Evolutionary conservation across 139 green algal genomes (phyloP), one percentile per base, ranked within the genome.

Genomic region (Auxenochlorella pyrenoidosa): DNA sequence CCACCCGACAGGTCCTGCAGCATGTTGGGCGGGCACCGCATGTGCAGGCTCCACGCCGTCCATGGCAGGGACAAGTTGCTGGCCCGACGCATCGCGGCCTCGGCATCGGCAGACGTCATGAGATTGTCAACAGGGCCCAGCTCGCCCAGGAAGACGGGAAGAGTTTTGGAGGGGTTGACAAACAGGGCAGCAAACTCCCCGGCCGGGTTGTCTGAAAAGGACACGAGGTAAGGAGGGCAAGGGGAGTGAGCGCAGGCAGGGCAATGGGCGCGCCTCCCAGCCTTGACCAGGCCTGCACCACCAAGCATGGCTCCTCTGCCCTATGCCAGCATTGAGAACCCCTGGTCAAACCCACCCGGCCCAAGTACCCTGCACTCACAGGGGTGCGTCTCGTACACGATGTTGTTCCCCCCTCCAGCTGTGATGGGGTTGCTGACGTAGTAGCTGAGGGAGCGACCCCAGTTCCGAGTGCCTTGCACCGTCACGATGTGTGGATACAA

Each of bases 361-460:
- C 15, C 8, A 24, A 70, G 26, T 70, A 32, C 24, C 18, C 24
- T 28, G 60, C 24, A 28, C 79, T 84, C 79, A 84, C 79, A 84
- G 24, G 59, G 38, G 79, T 84, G 79, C 6, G 79, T 84, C 15
- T 84, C 79, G 30, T 84, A 84, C 24, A 60, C 79, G 5, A 84
- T 26, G 59, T 73, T 84, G 10, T 22, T 26, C 5, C 79, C 79
- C 10, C 54, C 79, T 2, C 79, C 79, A 40, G 79, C 79, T 28
- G 36, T 84, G 79, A 84, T 84, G 38, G 79, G 58, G 59, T 73
- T 24, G 24, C 19, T 58, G 0, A 58, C 22, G 59, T 84, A 84
- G 40, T 75, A 75, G 19, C 51, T 40, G 5, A 84, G 26, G n/a
- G 59, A 32, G 24, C 79, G 79, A n/a, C 24, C 79, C 79, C 79